These are phyloP conservation scores for Trichoderma lentiforme DNA, from an alignment of 2,329 filamentous ascomycete genomes.

Conservation along the genomic window DNA sequence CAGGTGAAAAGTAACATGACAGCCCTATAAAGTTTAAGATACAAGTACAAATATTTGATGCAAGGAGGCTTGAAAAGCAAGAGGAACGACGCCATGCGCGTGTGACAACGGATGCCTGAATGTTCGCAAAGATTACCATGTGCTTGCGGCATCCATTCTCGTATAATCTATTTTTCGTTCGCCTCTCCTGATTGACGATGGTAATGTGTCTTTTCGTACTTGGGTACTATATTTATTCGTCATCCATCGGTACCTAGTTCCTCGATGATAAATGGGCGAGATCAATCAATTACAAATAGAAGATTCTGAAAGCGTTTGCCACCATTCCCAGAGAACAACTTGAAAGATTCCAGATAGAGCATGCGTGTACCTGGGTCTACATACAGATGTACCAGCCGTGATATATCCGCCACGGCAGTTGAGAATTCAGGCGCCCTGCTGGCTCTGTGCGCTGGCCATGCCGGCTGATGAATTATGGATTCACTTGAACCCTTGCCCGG, in stretches of 20 bases:
- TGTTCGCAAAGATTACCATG: not conserved
- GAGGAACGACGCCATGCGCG: not conserved
- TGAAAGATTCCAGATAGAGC: not conserved
- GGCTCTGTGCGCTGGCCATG: conserved; percentile 5
- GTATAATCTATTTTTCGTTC: not conserved
- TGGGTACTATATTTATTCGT: not conserved
- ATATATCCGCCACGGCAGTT: not conserved
- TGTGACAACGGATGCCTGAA: not conserved
- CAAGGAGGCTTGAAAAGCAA: not conserved
- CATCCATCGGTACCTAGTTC: not conserved
- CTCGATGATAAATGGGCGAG: not conserved
- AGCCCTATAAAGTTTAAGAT: not conserved
- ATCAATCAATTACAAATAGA: not conserved
- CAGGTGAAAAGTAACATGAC: not conserved
- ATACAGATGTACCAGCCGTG: not conserved
- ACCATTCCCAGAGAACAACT: not conserved
- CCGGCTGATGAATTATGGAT: not conserved
- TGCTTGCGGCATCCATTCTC: not conserved
- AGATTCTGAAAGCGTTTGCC: not conserved
- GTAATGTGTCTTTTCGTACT: too few species aligned
- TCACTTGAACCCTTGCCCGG: not conserved
- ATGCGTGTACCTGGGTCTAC: not conserved
- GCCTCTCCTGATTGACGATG: too few species aligned
- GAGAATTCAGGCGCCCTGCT: not conserved
- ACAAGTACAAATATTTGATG: not conserved